These are phyloP conservation scores for Sparassis latifolia DNA, from an alignment of 1,284 basidiomycete genomes.

Conservation along the genomic window DNA sequence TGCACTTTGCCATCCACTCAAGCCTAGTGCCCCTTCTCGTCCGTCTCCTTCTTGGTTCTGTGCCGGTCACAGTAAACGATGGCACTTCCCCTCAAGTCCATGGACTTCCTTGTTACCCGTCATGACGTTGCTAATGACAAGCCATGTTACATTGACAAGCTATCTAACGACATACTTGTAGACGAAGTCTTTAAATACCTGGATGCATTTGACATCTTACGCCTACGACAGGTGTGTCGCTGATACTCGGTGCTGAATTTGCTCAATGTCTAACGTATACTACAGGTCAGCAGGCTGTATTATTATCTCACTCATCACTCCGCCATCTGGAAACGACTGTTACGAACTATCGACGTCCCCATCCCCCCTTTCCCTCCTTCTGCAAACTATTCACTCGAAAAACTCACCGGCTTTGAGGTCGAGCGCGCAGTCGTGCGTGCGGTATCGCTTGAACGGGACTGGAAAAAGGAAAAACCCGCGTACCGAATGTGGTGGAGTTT, in stretches of 20 bases:
- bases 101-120: conserved; percentile 1
- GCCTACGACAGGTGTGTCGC: conserved; percentile 13
- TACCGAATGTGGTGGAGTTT: conserved; percentile 27
- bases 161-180: conserved; percentile 15
- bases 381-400: conserved; percentile 35
- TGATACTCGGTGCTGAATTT: background rate
- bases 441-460: conserved; percentile 45
- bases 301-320: conserved; percentile 44
- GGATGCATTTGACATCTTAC: conserved; percentile 13
- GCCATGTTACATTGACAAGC: conserved; percentile 8
- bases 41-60: background rate
- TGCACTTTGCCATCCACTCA: too few species aligned
- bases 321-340: conserved; percentile 61
- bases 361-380: conserved; percentile 62
- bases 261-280: too few species aligned
- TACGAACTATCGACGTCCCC: conserved; percentile 44
- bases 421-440: conserved; percentile 59
- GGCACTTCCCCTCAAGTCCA: background rate
- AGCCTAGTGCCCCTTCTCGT: background rate
- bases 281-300: conserved; percentile 7
- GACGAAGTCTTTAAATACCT: conserved; percentile 12
- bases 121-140: background rate
- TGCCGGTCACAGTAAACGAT: conserved; percentile 7
- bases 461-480: conserved; percentile 7
- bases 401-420: conserved; percentile 47